Evolutionary conservation across 345 rosid genomes (phyloP).

Genomic region (Physaria fendleri): DNA sequence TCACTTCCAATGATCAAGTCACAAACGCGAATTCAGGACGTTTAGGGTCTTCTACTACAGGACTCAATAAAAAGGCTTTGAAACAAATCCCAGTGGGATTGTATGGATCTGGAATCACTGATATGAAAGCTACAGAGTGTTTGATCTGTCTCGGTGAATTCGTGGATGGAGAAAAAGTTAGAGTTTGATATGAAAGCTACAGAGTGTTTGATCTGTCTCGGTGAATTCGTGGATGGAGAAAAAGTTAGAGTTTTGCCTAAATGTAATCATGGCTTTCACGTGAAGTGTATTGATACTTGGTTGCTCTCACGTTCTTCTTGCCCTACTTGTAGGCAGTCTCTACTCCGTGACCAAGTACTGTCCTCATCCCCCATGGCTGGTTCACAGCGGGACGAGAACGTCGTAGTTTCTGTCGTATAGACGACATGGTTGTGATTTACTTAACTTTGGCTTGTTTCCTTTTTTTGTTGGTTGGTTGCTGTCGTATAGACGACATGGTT

Average conservation of each 20-base stretch:
- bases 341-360: slow-evolving; percentile 38
- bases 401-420: slow-evolving; percentile 10
- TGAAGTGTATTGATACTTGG: slow-evolving; percentile 64
- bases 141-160: slow-evolving; percentile 71
- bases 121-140: slow-evolving; percentile 55
- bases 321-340: slow-evolving; percentile 61
- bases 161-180: slow-evolving; percentile 54
- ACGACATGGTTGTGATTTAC: slow-evolving; percentile 9
- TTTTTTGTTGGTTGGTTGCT: slow-evolving; percentile 10
- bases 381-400: slow-evolving; percentile 27
- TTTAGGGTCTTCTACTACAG: slow-evolving; percentile 36
- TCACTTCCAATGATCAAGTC: slow-evolving; percentile 26
- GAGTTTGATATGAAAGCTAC: slow-evolving; percentile 50
- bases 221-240: slow-evolving; percentile 59
- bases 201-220: slow-evolving; percentile 71
- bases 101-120: slow-evolving; percentile 30
- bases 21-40: slow-evolving; percentile 9
- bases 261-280: slow-evolving; percentile 71
- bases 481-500: slow-evolving; percentile 7
- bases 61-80: slow-evolving; percentile 49
- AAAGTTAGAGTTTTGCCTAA: slow-evolving; percentile 61
- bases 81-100: slow-evolving; percentile 48
- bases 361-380: slow-evolving; percentile 24
- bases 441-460: slow-evolving; percentile 3
- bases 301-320: slow-evolving; percentile 59